Percentiles rank a stretch among this genome's conserved stretches.
Conservation (phyloP, 192 early-diverging fungal genomes). For the Backusella australiensis region DNA sequence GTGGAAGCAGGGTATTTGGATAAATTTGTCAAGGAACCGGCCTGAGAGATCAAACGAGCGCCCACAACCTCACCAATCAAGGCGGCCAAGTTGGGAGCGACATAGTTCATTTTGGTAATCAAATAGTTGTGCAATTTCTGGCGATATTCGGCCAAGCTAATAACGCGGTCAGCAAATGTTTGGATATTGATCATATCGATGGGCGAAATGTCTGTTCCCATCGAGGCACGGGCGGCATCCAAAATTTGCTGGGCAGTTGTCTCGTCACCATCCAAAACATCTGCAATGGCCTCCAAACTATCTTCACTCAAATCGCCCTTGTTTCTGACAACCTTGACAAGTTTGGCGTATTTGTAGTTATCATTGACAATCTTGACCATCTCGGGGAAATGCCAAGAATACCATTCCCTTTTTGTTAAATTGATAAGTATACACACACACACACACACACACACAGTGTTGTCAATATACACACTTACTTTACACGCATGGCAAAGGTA, state of each 20-base stretch:
- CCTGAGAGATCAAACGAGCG: slow-evolving; percentile 95
- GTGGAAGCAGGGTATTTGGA: slow-evolving; percentile 97
- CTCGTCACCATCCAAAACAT: slow-evolving; percentile 74
- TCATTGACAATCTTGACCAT: slow-evolving; percentile 94
- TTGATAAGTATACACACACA: neutral
- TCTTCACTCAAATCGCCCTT: slow-evolving; percentile 83
- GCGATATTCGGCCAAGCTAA: slow-evolving; percentile 90
- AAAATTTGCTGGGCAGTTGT: slow-evolving; percentile 82
- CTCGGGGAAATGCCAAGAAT: slow-evolving; percentile 99
- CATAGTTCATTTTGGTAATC: slow-evolving; percentile 90
- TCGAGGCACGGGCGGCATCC: slow-evolving; percentile 91
- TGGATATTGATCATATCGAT: slow-evolving; percentile 96
- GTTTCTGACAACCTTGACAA: slow-evolving; percentile 90
- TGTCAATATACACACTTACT: slow-evolving; percentile 33
- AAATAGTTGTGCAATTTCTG: slow-evolving; percentile 90
- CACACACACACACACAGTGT: too few relatives aligned
- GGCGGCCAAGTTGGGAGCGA: slow-evolving; percentile 95
- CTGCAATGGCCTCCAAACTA: slow-evolving; percentile 73
- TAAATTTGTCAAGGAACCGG: slow-evolving; percentile 92
- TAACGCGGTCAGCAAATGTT: slow-evolving; percentile 89
- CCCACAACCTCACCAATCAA: slow-evolving; percentile 96
- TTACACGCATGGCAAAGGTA: slow-evolving; percentile 94
- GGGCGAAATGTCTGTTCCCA: slow-evolving; percentile 98
- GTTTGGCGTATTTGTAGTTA: slow-evolving; percentile 87
- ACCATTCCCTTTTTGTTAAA: slow-evolving; percentile 82